Evolutionary conservation across 306 rosid species (phyloP).

Genomic region (Lathyrus aphaca): DNA sequence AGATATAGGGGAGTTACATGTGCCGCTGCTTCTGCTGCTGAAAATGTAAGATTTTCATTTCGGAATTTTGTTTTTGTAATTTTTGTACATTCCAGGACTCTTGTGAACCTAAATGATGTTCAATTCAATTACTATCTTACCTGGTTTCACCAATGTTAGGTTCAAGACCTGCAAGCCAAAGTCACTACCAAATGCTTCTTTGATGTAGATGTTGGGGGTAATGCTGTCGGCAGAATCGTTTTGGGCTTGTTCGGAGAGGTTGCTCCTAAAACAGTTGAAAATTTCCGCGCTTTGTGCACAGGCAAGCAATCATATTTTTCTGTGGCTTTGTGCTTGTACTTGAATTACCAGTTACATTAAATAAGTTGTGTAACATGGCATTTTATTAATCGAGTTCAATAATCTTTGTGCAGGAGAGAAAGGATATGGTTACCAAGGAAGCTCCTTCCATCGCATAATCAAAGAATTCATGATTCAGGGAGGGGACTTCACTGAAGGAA

Average conservation of each 20-base stretch:
- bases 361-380: constrained; percentile 12
- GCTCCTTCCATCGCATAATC: constrained; percentile 89
- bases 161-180: constrained; percentile 68
- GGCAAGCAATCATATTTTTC: constrained; percentile 51
- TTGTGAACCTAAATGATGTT: background rate
- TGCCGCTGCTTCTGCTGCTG: constrained; percentile 48
- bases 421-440: constrained; percentile 91
- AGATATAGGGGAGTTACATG: constrained; percentile 51
- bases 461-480: constrained; percentile 97
- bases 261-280: constrained; percentile 82
- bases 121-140: constrained; percentile 27
- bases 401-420: constrained; percentile 74
- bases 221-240: constrained; percentile 64
- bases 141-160: constrained; percentile 47
- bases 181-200: constrained; percentile 82
- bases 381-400: constrained; percentile 30
- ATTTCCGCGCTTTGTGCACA: constrained; percentile 89
- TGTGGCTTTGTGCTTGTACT: constrained; percentile 13
- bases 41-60: constrained; percentile 49
- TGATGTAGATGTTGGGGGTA: constrained; percentile 80
- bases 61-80: constrained; percentile 4
- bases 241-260: constrained; percentile 77
- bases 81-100: background rate
- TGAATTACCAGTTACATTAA: constrained; percentile 17
- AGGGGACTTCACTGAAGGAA: constrained; percentile 92